Percentiles rank a stretch among this genome's conserved stretches.
Evolutionary conservation across 2,329 filamentous ascomycete genomes (phyloP).

Genomic region (Cladosporium sp.): DNA sequence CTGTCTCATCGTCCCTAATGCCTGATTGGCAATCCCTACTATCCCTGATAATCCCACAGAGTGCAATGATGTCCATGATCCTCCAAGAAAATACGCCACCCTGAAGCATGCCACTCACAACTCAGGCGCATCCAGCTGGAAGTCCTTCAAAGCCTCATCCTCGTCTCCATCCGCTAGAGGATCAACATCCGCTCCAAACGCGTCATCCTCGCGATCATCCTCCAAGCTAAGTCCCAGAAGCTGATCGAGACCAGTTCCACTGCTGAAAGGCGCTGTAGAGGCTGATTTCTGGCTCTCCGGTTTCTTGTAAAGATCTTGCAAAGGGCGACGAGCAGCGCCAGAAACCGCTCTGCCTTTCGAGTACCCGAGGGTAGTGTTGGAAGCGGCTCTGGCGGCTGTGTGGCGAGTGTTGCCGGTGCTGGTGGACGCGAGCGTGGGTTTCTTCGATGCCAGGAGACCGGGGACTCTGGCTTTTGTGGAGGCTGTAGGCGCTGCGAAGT

Average conservation of each 20-base stretch:
- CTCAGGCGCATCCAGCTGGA: conserved; percentile 15
- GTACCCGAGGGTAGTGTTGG: conserved; percentile 79
- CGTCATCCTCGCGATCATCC: conserved; percentile 17
- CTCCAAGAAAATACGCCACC: neutral
- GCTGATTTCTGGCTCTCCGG: conserved; percentile 8
- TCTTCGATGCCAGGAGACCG: conserved; percentile 26
- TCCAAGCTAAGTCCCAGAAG: conserved; percentile 22
- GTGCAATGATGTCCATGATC: neutral
- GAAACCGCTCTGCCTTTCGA: conserved; percentile 64
- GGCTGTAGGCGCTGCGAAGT: conserved; percentile 36
- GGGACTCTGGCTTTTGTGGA: conserved; percentile 37
- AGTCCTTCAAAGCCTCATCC: conserved; percentile 19
- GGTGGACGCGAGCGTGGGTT: conserved; percentile 34
- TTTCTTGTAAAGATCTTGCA: conserved; percentile 20
- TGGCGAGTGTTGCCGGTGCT: conserved; percentile 44
- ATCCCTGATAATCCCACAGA: too few relatives aligned
- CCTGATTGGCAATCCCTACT: too few relatives aligned
- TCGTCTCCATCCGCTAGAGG: conserved; percentile 10
- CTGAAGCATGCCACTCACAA: neutral
- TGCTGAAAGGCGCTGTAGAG: conserved; percentile 10
- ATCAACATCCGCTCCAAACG: neutral
- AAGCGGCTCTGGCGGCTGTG: conserved; percentile 60
- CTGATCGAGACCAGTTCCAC: conserved; percentile 20
- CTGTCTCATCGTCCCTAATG: too few relatives aligned
- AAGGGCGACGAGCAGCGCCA: conserved; percentile 31